phyloP scores from a whole-genome alignment of 306 rosid species.

The Luffa acutangula region DNA sequence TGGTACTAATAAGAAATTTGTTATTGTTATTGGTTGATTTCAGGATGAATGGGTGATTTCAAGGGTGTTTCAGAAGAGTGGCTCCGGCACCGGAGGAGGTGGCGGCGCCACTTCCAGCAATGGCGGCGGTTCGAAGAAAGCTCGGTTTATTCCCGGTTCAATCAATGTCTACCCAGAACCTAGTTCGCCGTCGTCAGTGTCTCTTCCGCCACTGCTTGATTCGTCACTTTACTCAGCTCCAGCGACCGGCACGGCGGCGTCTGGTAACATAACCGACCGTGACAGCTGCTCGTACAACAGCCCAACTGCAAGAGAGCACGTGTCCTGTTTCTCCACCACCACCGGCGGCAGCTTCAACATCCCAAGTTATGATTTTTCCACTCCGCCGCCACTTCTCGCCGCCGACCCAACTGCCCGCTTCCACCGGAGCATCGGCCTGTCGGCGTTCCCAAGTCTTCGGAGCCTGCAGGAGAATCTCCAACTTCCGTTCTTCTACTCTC shows the following conservation, averaged over 20 bases:
- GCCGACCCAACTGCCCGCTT: conserved; percentile 27
- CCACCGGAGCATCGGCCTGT: conserved; percentile 39
- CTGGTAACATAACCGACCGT: conserved; percentile 24
- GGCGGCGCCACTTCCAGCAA: conserved; percentile 19
- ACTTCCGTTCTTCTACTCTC: conserved; percentile 39
- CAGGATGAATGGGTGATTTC: conserved; percentile 99
- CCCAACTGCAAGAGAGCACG: conserved; percentile 71
- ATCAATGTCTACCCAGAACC: conserved; percentile 43
- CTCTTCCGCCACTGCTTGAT: conserved; percentile 82
- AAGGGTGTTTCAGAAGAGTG: conserved; percentile 69
- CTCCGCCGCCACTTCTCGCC: conserved; percentile 13
- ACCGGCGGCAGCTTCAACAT: conserved; percentile 22
- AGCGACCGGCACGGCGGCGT: not conserved
- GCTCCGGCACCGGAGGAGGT: not conserved
- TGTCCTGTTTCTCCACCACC: conserved; percentile 99
- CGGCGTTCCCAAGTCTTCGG: conserved; percentile 74
- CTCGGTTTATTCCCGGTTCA: conserved; percentile 21
- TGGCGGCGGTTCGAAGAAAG: conserved; percentile 37
- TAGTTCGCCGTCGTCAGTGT: conserved; percentile 69
- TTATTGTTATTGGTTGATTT: too few species aligned
- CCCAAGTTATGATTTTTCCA: conserved; percentile 13
- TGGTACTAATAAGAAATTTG: too few species aligned
- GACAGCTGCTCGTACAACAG: conserved; percentile 43
- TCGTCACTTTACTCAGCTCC: conserved; percentile 40
- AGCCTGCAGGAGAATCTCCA: conserved; percentile 85